These are phyloP conservation scores for Blastomyces parvus DNA, from an alignment of 2,329 filamentous ascomycete genomes.

Conservation along the genomic window DNA sequence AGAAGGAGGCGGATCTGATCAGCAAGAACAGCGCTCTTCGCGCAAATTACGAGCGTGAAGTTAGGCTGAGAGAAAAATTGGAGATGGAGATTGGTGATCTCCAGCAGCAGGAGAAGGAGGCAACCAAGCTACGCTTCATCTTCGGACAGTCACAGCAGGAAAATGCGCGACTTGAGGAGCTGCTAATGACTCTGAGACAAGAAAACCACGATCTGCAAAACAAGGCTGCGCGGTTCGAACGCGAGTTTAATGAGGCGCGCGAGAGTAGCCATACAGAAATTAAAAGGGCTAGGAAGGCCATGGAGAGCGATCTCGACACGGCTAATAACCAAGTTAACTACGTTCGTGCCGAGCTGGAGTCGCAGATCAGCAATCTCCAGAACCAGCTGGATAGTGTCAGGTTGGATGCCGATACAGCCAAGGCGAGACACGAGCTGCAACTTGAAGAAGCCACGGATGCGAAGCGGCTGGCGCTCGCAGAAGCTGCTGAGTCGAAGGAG, in stretches of 20 bases:
- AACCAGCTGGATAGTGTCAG: constrained; percentile 66
- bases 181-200: constrained; percentile 40
- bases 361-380: constrained; percentile 62
- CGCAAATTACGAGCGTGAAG: constrained; percentile 57
- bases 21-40: constrained; percentile 47
- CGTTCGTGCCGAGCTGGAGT: constrained; percentile 69
- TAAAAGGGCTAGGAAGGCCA: constrained; percentile 64
- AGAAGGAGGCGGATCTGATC: constrained; percentile 52
- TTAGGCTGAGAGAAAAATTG: constrained; percentile 52
- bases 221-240: constrained; percentile 58
- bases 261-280: constrained; percentile 72
- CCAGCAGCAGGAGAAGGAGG: constrained; percentile 63
- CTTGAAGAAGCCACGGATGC: constrained; percentile 69
- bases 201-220: constrained; percentile 63
- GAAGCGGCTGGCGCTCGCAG: constrained; percentile 51
- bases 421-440: constrained; percentile 72
- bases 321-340: constrained; percentile 68
- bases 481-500: constrained; percentile 45
- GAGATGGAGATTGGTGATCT: constrained; percentile 52
- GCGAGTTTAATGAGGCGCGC: constrained; percentile 74
- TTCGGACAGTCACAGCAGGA: constrained; percentile 55
- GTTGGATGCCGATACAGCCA: constrained; percentile 70
- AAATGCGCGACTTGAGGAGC: constrained; percentile 55
- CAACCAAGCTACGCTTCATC: constrained; percentile 68
- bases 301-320: constrained; percentile 73